Evolutionary conservation across 768 basidiomycete genomes (phyloP), one percentile per base, ranked within the genome.

Genomic region (Termitomyces sp.): DNA sequence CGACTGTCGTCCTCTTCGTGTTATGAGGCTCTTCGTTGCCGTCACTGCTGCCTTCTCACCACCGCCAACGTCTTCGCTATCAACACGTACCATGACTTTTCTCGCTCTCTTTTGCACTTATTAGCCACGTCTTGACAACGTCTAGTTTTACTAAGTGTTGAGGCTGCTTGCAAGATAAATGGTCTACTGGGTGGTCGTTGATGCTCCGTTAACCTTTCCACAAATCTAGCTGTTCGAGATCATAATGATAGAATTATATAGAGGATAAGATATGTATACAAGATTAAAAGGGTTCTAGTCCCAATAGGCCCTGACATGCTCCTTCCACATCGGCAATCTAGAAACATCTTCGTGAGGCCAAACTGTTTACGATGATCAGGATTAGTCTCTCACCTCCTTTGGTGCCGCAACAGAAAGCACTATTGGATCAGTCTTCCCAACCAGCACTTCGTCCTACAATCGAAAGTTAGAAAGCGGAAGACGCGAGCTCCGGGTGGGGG

Each of bases 291-390:
- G 87, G 72, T 50, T 83, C 80, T n/a, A 90, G 67, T 32, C 84
- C 89, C 46, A 92, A 67, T 44, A 82, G 68, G 6, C 89, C 89
- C 67, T 87, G 85, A 68, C 92, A 93, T 16, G 88, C 83, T 1
- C 87, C 89, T 71, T 94, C 92, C 1, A 93, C 77, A 65, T 93
- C 91, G 7, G 71, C 81, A 39, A 93, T 83, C 86, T 81, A 57
- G 36, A 48, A 42, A 27, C 33, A 51, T 32, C 8, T 0, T 42
- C 4, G n/a, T 26, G 4, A 49, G 36, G 3, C 42, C 8, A 26
- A 22, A 2, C 27, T 22, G 12, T 36, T 16, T 5, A 5, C 4
- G 10, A 14, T n/a, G 7, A 36, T 33, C 10, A 57, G 42, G 6
- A 33, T 22, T 1, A 20, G 26, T 20, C 3, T 67, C 70, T 48